phyloP scores from a whole-genome alignment of 1,139 yeast species.

The Debaryomyces sp. region DNA sequence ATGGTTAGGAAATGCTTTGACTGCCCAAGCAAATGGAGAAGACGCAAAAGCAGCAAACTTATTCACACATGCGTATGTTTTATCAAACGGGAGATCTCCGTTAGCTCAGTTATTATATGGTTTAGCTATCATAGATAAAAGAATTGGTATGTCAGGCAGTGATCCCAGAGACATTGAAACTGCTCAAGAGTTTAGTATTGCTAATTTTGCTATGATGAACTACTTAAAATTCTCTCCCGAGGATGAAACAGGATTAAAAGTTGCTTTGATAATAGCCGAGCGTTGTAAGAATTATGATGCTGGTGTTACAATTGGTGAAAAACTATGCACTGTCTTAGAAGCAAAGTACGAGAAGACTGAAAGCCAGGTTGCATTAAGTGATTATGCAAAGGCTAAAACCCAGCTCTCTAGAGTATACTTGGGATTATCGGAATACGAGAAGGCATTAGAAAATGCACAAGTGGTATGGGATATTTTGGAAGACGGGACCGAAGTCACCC shows the following conservation, averaged over 20 bases:
- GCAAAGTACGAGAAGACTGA: conserved; percentile 59
- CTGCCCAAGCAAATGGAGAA: conserved; percentile 64
- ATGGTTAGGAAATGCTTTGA: conserved; percentile 87
- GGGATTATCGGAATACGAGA: conserved; percentile 56
- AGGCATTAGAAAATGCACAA: conserved; percentile 65
- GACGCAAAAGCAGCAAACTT: conserved; percentile 51
- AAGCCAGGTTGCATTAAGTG: conserved; percentile 45
- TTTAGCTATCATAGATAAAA: conserved; percentile 51
- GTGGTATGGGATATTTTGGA: conserved; percentile 55
- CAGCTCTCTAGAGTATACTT: conserved; percentile 72
- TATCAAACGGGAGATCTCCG: conserved; percentile 76
- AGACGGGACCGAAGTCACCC: conserved; percentile 30
- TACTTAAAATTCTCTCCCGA: conserved; percentile 69
- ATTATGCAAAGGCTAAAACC: conserved; percentile 62
- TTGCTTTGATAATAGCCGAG: conserved; percentile 66
- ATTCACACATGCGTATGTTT: conserved; percentile 75
- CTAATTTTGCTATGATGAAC: conserved; percentile 72
- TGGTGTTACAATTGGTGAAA: conserved; percentile 53
- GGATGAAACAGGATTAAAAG: conserved; percentile 62
- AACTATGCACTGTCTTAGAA: conserved; percentile 56
- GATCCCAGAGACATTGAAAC: conserved; percentile 59
- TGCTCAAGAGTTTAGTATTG: conserved; percentile 67
- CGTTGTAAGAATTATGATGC: conserved; percentile 62
- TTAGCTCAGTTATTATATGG: conserved; percentile 76
- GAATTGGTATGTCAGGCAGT: conserved; percentile 36